Evolutionary conservation across 2,329 filamentous ascomycete species (phyloP).

Genomic region (Calonectria pteridis): DNA sequence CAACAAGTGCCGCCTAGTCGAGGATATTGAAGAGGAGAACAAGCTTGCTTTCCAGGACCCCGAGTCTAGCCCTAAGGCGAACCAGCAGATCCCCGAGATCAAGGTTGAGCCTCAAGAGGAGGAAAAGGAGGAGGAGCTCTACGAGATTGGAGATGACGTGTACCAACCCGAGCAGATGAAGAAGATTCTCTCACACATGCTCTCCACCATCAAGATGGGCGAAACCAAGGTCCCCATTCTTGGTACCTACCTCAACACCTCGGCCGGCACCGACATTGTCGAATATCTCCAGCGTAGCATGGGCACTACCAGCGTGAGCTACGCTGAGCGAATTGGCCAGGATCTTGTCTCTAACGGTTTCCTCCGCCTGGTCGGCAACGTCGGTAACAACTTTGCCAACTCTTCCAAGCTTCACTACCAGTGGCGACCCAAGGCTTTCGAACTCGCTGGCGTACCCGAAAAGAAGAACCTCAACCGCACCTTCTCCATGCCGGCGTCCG

Average conservation of each 20-base stretch:
- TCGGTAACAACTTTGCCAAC: conserved; percentile 96
- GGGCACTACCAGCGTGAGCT: conserved; percentile 85
- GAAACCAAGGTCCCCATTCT: conserved; percentile 97
- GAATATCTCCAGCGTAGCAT: conserved; percentile 94
- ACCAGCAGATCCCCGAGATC: conserved; percentile 80
- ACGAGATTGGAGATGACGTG: conserved; percentile 91
- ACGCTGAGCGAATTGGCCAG: conserved; percentile 94
- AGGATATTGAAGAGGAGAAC: conserved; percentile 98
- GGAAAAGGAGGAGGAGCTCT: conserved; percentile 82
- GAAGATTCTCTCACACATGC: conserved; percentile 87
- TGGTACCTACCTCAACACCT: conserved; percentile 94
- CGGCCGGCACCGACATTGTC: conserved; percentile 90
- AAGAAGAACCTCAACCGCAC: conserved; percentile 84
- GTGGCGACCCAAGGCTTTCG: conserved; percentile 93
- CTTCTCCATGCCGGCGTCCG: conserved; percentile 76
- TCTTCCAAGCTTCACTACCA: conserved; percentile 98
- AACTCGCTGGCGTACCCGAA: conserved; percentile 87
- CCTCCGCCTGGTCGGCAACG: conserved; percentile 90
- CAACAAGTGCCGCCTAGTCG: conserved; percentile 97
- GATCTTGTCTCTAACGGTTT: conserved; percentile 90
- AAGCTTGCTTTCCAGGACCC: conserved; percentile 97
- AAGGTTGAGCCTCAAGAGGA: conserved; percentile 81
- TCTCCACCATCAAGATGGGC: conserved; percentile 86
- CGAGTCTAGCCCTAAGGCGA: conserved; percentile 73
- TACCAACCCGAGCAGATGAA: conserved; percentile 91